phyloP scores from a whole-genome alignment of 257 asterid genomes.

The Handroanthus guayacan region DNA sequence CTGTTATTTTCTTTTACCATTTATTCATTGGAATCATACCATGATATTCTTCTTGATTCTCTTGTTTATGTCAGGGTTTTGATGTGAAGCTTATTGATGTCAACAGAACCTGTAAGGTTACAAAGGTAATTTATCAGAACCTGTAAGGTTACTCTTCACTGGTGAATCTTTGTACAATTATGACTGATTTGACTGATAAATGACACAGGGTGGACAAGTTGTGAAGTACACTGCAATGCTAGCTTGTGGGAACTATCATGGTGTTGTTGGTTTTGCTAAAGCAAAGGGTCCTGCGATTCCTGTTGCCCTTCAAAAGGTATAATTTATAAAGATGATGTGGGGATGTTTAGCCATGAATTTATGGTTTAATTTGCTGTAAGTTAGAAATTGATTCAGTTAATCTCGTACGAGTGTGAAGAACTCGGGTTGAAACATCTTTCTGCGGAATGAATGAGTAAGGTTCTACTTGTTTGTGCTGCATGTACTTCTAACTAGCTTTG shows the following conservation, averaged over 20 bases:
- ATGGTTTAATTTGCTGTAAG: background rate
- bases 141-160: conserved; percentile 24
- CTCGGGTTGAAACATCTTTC: conserved; percentile 4
- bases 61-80: conserved; percentile 70
- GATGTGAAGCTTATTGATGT: conserved; percentile 89
- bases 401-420: background rate
- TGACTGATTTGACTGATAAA: conserved; percentile 34
- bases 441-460: background rate
- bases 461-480: conserved; percentile 12
- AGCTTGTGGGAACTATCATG: conserved; percentile 96
- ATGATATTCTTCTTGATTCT: conserved; percentile 3
- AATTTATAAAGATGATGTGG: background rate
- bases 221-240: conserved; percentile 82
- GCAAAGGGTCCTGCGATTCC: conserved; percentile 89
- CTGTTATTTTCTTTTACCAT: background rate
- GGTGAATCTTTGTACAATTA: conserved; percentile 30
- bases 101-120: conserved; percentile 84
- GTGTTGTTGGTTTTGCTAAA: conserved; percentile 93
- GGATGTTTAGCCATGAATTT: background rate
- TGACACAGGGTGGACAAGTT: conserved; percentile 84
- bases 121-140: conserved; percentile 65
- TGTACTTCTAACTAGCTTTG: background rate
- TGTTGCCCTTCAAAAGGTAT: conserved; percentile 88
- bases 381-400: background rate
- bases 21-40: background rate